phyloP scores from a whole-genome alignment of 2,329 filamentous ascomycete species.

The Botryotinia globosa region DNA sequence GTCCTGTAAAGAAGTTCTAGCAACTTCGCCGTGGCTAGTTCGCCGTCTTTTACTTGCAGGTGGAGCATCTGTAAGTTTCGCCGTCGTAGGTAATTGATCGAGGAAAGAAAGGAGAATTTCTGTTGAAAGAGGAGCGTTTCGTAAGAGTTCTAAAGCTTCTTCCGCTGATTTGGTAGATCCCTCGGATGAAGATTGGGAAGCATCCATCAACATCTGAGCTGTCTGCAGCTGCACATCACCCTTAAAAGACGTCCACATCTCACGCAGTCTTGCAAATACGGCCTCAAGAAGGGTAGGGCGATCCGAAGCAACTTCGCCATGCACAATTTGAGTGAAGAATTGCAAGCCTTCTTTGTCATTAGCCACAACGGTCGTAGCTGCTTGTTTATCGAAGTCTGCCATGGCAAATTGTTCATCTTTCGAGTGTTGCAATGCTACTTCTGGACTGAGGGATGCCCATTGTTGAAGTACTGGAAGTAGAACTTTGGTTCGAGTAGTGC shows the following conservation, averaged over 20 bases:
- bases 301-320: slow-evolving; percentile 44
- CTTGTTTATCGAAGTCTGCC: slow-evolving; percentile 49
- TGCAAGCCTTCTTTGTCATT: slow-evolving; percentile 57
- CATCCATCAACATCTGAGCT: slow-evolving; percentile 60
- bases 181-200: slow-evolving; percentile 48
- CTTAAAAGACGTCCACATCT: slow-evolving; percentile 72
- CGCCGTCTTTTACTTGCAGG: slow-evolving; percentile 76
- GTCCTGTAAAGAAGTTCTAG: slow-evolving; percentile 58
- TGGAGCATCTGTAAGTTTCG: slow-evolving; percentile 67
- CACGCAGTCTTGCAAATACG: slow-evolving; percentile 66
- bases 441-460: slow-evolving; percentile 60
- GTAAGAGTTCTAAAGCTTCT: slow-evolving; percentile 69
- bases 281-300: slow-evolving; percentile 55
- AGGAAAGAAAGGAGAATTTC: slow-evolving; percentile 70
- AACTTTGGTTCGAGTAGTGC: slow-evolving; percentile 65
- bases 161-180: slow-evolving; percentile 45
- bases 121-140: slow-evolving; percentile 69
- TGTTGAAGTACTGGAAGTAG: slow-evolving; percentile 71
- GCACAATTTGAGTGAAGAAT: slow-evolving; percentile 51
- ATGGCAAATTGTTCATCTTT: slow-evolving; percentile 47
- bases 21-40: slow-evolving; percentile 69
- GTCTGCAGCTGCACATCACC: slow-evolving; percentile 57
- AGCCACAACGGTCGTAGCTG: slow-evolving; percentile 52
- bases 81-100: slow-evolving; percentile 69
- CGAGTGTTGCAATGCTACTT: slow-evolving; percentile 51